Conservation (phyloP, 1,284 basidiomycete species). For the Wallemia mellicola region DNA sequence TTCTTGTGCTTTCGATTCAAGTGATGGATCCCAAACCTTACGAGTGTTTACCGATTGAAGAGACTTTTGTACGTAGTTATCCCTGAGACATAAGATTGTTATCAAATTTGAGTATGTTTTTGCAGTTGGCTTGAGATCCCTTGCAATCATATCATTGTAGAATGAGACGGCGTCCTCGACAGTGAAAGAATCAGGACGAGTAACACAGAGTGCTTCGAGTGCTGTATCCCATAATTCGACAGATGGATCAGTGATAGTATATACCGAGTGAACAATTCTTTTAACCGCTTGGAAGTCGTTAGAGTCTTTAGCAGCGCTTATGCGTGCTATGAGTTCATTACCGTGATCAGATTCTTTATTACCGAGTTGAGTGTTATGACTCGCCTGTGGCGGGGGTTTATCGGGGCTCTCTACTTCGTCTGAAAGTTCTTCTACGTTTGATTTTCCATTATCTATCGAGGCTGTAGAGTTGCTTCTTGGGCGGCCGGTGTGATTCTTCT, state of each 20-base stretch:
- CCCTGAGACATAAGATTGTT: constrained; percentile 34
- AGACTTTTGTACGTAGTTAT: constrained; percentile 30
- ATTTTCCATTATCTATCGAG: neutral
- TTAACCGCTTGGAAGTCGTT: constrained; percentile 3
- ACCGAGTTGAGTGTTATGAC: constrained; percentile 1
- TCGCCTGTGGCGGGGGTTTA: neutral
- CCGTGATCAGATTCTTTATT: neutral
- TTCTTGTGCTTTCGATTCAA: constrained; percentile 13
- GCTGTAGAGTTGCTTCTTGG: neutral
- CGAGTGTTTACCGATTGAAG: constrained; percentile 20
- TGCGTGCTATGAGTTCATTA: constrained; percentile 2
- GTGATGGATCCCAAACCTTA: constrained; percentile 5
- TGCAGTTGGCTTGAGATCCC: constrained; percentile 31
- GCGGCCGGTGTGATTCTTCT: neutral
- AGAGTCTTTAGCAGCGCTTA: neutral
- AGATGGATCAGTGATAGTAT: constrained; percentile 3
- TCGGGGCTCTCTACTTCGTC: neutral
- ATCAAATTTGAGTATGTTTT: constrained; percentile 42
- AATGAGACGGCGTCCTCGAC: constrained; percentile 31
- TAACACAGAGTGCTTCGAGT: constrained; percentile 24
- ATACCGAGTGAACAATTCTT: constrained; percentile 3
- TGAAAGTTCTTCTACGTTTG: neutral
- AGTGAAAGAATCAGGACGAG: constrained; percentile 25
- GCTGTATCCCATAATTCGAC: constrained; percentile 31
- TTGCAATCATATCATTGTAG: constrained; percentile 45